Conservation (phyloP, 2,329 filamentous ascomycete species). For the Exophiala calicioides region DNA sequence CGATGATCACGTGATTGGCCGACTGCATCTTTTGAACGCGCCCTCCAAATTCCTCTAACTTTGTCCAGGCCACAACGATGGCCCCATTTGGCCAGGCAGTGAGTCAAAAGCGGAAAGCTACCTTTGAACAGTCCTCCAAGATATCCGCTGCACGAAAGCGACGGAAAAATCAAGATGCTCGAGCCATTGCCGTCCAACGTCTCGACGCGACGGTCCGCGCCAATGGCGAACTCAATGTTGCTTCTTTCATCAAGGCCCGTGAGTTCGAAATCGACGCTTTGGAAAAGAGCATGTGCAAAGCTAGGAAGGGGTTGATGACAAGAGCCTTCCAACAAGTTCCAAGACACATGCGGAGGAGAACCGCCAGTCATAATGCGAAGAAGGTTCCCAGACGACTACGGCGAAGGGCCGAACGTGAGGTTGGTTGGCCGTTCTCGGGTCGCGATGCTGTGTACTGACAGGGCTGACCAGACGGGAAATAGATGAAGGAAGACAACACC, state of each 20-base stretch:
- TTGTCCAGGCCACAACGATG: conserved; percentile 6
- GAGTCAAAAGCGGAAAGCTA: conserved; percentile 28
- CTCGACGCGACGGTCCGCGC: conserved; percentile 49
- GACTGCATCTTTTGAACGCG: no score
- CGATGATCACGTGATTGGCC: no score
- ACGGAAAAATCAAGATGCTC: conserved; percentile 46
- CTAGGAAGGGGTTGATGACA: conserved; percentile 63
- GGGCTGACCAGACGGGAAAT: conserved; percentile 28
- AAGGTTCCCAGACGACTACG: conserved; percentile 78
- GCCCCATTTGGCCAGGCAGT: conserved; percentile 9
- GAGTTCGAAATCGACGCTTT: conserved; percentile 87
- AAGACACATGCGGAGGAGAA: conserved; percentile 77
- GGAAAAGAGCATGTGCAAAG: conserved; percentile 76
- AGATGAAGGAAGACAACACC: conserved; percentile 90
- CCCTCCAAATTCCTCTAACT: no score
- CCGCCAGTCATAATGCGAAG: conserved; percentile 93
- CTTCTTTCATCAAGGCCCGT: conserved; percentile 78
- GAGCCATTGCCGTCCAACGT: conserved; percentile 49
- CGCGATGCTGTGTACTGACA: conserved; percentile 14
- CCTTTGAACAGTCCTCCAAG: conserved; percentile 18
- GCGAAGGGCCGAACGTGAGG: conserved; percentile 65
- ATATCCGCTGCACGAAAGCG: conserved; percentile 37
- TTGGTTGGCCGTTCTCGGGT: conserved; percentile 31
- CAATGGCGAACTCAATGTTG: conserved; percentile 79
- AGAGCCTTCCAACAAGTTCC: conserved; percentile 92